Conservation (phyloP, 2,329 filamentous ascomycete genomes). For the Cadophora malorum region DNA sequence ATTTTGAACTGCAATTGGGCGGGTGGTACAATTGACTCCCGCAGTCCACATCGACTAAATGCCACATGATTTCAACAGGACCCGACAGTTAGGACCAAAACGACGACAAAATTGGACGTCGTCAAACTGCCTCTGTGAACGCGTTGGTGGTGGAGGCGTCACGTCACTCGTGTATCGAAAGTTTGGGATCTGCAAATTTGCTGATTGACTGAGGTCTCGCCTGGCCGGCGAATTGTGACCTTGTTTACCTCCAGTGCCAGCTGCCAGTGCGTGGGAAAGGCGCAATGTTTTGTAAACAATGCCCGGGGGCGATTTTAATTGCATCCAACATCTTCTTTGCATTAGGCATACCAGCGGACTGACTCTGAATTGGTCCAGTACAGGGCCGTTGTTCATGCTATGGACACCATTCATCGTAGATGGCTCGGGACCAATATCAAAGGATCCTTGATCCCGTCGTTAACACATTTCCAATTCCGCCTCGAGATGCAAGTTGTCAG, state of each 20-base stretch:
- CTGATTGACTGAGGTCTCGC: constrained; percentile 29
- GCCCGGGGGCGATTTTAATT: constrained; percentile 32
- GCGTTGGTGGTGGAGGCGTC: not conserved
- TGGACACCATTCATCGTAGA: constrained; percentile 17
- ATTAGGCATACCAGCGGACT: constrained; percentile 32
- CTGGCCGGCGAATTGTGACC: constrained; percentile 38
- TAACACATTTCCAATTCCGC: constrained; percentile 25
- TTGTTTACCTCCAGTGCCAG: constrained; percentile 39
- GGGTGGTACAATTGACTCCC: constrained; percentile 26
- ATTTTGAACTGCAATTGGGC: constrained; percentile 33
- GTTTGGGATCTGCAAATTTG: constrained; percentile 16
- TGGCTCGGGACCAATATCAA: constrained; percentile 16
- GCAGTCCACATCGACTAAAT: constrained; percentile 34
- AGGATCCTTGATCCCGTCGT: constrained; percentile 35
- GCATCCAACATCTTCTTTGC: constrained; percentile 36
- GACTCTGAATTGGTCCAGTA: constrained; percentile 28
- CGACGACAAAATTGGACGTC: constrained; percentile 31
- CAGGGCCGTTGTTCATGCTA: constrained; percentile 22
- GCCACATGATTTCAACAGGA: constrained; percentile 40
- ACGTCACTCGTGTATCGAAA: not conserved
- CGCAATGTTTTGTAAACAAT: constrained; percentile 39
- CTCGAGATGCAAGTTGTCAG: constrained; percentile 32
- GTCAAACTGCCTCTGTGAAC: constrained; percentile 15
- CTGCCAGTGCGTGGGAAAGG: constrained; percentile 28
- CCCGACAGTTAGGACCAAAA: constrained; percentile 36